Evolutionary conservation across 2,329 filamentous ascomycete species (phyloP), one percentile per base, ranked within the genome.

Genomic region (Epichloe sp.): DNA sequence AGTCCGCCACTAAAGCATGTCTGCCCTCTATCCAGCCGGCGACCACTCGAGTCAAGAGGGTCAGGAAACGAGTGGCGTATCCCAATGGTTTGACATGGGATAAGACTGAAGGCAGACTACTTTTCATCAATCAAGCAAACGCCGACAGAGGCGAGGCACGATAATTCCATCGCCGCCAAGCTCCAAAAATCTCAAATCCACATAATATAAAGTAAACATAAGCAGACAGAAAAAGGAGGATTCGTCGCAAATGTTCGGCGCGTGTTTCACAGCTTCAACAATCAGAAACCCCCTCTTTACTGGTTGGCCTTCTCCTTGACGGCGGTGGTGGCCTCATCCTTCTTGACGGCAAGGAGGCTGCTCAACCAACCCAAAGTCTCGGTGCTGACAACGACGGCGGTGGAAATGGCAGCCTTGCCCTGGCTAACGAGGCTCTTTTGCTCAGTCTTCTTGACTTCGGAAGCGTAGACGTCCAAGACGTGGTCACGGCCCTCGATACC

Each of bases 381-480:
- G 57, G 75, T 77, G 47, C 79, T 79, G 47, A 89, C 72, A 47
- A 86, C 75, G 47, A 88, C 71, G 23, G 78, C 76, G 14, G 85
- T 87, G 48, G 77, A 78, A 56, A 88, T 71, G 14, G 80, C 69
- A 11, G 86, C 86, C 74, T 86, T 88, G 61, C 82, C 78, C 54
- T 78, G 77, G 3, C 80, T 77, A n/a, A 88, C 70, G 37, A 84
- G 63, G 44, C 81, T 80, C 35, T 83, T 76, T 55, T 79, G 78
- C 44, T 80, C 78, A 41, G 74, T 74, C 70, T 81, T 83, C 72
- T 82, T 82, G 57, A 72, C 71, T 68, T 85, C 78, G 52, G 71
- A 65, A 52, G 69, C 69, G 65, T 80, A 85, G 53, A 80, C 69
- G 50, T 70, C 66, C 50, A 78, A 62, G 54, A 84, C 72, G 58